Base-by-base conservation (phyloP, 176 grass and related monocot genomes). In the Zoysia japonica region DNA sequence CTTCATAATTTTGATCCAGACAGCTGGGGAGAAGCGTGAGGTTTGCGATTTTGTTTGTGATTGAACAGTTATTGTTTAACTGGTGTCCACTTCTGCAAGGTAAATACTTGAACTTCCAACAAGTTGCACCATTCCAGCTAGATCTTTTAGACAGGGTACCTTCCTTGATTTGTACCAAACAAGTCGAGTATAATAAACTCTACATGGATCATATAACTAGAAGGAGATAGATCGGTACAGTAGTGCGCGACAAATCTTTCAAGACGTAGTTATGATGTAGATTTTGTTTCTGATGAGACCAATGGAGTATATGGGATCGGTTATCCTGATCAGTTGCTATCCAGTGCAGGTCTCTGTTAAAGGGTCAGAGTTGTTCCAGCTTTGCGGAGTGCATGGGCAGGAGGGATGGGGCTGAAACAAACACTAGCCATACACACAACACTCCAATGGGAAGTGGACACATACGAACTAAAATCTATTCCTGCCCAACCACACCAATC, bases 321-420 rank as follows among this genome's bases (percentile, higher is more conserved):
- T 66, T 85, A 63, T 71, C 47, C 45, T 61, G 76, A 77, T 56
- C 70, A 91, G 77, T 43, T 68, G 9, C 39, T 78, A 57, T 65
- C 57, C 65, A 68, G 85, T 82, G 86, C 81, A 70, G 61, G 83
- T 89, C 81, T 81, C 78, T 85, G 86, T 97, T 79, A 68, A 79
- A 88, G 66, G 79, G 72, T 85, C 88, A 86, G 81, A 91, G 76
- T 71, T 59, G 51, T 74, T 77, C 75, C 68, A 81, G 71, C 91
- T 90, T 85, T 91, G 61, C 59, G 76, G 77, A 61, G 86, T 75
- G 77, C 55, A 65, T 50, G 80, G 71, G 48, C 65, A 71, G 61
- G 37, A 81, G 48, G 65, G 71, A 85, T 81, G 82, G 82, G 87
- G 71, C 87, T 81, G 55, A 65, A 85, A 84, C 16, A 11, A 84